Percentiles rank a stretch among this genome's conserved stretches.
These are phyloP conservation scores for Penicillium sp. DNA, from an alignment of 2,329 filamentous ascomycete genomes.

Conservation along the genomic window DNA sequence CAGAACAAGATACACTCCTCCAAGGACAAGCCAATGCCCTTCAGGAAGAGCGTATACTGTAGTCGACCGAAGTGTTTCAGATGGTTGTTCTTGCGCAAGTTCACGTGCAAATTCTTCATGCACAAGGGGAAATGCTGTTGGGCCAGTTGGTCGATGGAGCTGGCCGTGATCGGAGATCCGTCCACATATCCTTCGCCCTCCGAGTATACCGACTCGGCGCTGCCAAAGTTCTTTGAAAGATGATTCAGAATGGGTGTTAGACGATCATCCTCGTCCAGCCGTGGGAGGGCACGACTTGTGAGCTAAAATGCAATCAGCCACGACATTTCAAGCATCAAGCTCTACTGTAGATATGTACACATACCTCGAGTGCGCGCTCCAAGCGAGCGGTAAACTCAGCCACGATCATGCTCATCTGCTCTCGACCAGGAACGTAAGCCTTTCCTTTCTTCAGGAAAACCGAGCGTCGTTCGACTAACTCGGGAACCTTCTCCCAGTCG, in stretches of 20 bases:
- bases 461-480: slow-evolving; percentile 75
- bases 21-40: slow-evolving; percentile 87
- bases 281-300: slow-evolving; percentile 84
- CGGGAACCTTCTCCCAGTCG: slow-evolving; percentile 89
- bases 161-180: slow-evolving; percentile 72
- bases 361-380: slow-evolving; percentile 78
- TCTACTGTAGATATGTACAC: slow-evolving; percentile 43
- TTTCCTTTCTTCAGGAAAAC: slow-evolving; percentile 77
- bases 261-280: slow-evolving; percentile 93
- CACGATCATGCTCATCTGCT: slow-evolving; percentile 85
- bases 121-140: slow-evolving; percentile 82
- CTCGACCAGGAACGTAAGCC: slow-evolving; percentile 83
- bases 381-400: slow-evolving; percentile 78
- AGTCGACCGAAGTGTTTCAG: slow-evolving; percentile 90
- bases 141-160: slow-evolving; percentile 74
- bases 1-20: slow-evolving; percentile 92
- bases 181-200: slow-evolving; percentile 62
- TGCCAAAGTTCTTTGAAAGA: slow-evolving; percentile 92
- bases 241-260: slow-evolving; percentile 72
- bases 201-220: slow-evolving; percentile 79
- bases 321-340: slow-evolving; percentile 5
- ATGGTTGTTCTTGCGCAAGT: slow-evolving; percentile 81
- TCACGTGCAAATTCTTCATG: slow-evolving; percentile 87
- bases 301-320: slow-evolving; percentile 51
- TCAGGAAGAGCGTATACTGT: slow-evolving; percentile 95